Evolutionary conservation across 2,329 filamentous ascomycete genomes (phyloP).

Genomic region (Cordyceps militaris): DNA sequence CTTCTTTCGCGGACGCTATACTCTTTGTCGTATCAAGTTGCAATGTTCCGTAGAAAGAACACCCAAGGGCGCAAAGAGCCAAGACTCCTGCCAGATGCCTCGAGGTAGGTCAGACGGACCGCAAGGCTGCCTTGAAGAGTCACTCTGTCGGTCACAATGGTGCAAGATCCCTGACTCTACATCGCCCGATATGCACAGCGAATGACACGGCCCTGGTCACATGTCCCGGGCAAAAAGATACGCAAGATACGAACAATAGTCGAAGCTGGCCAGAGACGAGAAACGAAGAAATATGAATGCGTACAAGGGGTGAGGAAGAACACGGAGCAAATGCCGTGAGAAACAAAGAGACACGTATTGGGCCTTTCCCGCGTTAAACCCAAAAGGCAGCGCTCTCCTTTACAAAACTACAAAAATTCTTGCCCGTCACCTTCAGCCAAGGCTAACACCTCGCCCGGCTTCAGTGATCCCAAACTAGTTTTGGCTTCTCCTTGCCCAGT

Average conservation of each 20-base stretch:
- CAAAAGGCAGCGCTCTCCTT: neutral
- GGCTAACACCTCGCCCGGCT: neutral
- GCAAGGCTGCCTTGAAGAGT: neutral
- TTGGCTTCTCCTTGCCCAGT: neutral
- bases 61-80: neutral
- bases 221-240: neutral
- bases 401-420: neutral
- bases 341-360: neutral
- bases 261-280: too few species aligned
- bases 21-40: neutral
- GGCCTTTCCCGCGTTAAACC: neutral
- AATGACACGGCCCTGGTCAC: neutral
- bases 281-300: neutral
- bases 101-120: neutral
- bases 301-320: neutral
- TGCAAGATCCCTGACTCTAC: neutral
- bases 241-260: neutral
- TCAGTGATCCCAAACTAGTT: neutral
- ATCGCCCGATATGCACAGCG: neutral
- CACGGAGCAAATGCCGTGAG: neutral
- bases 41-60: neutral
- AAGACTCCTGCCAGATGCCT: neutral
- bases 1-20: neutral
- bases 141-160: neutral
- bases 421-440: neutral